Conservation (phyloP, 495 filamentous ascomycete species). For the Sordaria brevicollis region DNA sequence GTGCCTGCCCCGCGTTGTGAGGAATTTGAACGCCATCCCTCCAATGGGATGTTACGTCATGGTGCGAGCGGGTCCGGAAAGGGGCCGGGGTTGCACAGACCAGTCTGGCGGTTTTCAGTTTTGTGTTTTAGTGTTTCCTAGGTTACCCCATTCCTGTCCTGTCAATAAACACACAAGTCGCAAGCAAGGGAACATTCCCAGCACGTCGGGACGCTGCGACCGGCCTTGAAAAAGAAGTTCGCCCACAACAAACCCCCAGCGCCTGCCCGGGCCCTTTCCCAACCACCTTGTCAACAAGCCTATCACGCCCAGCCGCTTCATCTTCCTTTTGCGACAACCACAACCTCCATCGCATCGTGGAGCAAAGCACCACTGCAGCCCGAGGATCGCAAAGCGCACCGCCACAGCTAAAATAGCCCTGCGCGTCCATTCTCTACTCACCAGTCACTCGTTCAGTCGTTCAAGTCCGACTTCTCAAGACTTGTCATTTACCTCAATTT, state of each 20-base stretch:
- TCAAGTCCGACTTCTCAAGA: neutral
- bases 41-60: neutral
- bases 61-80: neutral
- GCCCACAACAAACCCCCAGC: neutral
- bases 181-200: neutral
- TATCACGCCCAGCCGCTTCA: neutral
- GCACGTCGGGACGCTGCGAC: neutral
- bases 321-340: neutral
- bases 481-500: neutral
- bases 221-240: neutral
- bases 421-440: neutral
- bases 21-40: neutral
- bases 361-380: neutral
- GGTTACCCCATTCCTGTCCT: neutral
- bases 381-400: neutral
- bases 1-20: neutral
- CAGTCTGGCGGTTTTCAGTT: neutral
- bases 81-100: neutral
- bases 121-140: neutral
- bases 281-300: neutral
- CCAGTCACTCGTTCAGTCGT: neutral
- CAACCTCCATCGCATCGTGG: neutral
- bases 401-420: neutral
- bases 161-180: neutral
- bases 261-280: neutral